A percentile compares a stretch with the other conserved stretches of the same genome.
Conservation (phyloP, 371 early-diverging fungal genomes). For the Mucor sp. region DNA sequence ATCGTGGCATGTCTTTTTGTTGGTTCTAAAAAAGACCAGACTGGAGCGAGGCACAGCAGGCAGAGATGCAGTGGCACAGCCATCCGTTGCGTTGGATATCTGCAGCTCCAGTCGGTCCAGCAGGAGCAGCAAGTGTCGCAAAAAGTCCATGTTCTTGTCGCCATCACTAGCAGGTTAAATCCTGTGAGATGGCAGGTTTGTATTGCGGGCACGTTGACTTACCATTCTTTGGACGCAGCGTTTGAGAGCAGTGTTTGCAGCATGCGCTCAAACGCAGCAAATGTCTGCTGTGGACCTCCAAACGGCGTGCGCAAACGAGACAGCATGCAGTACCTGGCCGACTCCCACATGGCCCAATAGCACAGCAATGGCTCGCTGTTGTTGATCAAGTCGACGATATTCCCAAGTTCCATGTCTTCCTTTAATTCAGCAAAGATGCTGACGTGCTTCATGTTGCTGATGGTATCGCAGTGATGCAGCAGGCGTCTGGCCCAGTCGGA, state of each 20-base stretch:
- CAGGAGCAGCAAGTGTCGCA: slow-evolving; percentile 51
- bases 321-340: slow-evolving; percentile 72
- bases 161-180: too few relatives aligned
- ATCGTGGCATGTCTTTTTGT: slow-evolving; percentile 74
- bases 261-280: slow-evolving; percentile 69
- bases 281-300: slow-evolving; percentile 77
- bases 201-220: too few relatives aligned
- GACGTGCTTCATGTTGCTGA: slow-evolving; percentile 25
- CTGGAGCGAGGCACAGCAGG: slow-evolving; percentile 69
- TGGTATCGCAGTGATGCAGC: slow-evolving; percentile 42
- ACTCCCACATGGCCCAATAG: slow-evolving; percentile 83
- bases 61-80: slow-evolving; percentile 55
- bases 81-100: slow-evolving; percentile 68
- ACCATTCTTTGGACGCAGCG: slow-evolving; percentile 5
- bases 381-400: slow-evolving; percentile 32
- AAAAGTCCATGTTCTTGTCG: slow-evolving; percentile 2
- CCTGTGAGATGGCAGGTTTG: too few relatives aligned
- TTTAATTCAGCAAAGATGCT: slow-evolving; percentile 17
- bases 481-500: slow-evolving; percentile 39
- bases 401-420: slow-evolving; percentile 24
- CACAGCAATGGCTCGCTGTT: slow-evolving; percentile 39
- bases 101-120: slow-evolving; percentile 78
- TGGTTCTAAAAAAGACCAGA: slow-evolving; percentile 72
- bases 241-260: slow-evolving; percentile 34
- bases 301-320: slow-evolving; percentile 75